These are phyloP conservation scores for Schizothecium vesticola DNA, from an alignment of 495 filamentous ascomycete species.

Conservation along the genomic window DNA sequence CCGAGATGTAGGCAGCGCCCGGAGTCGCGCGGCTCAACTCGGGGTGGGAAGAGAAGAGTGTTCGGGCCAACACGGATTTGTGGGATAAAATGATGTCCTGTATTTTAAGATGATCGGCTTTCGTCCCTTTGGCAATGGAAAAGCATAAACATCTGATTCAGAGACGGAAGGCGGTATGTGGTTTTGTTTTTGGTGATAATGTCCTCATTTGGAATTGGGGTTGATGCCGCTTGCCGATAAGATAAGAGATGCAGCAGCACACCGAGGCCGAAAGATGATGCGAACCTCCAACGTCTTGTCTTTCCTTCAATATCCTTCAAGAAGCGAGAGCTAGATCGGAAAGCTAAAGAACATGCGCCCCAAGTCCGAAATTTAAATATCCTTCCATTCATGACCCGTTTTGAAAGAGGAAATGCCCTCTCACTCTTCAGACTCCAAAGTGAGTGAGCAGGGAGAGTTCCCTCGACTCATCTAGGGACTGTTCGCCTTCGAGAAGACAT, in stretches of 20 bases:
- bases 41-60: background rate
- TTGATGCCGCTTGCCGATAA: constrained; percentile 4
- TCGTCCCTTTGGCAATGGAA: background rate
- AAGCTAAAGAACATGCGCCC: background rate
- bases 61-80: background rate
- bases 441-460: background rate
- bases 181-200: constrained; percentile 8
- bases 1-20: background rate
- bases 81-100: background rate
- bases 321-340: no score
- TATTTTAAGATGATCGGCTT: background rate
- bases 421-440: background rate
- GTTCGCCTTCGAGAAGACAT: background rate
- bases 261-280: background rate
- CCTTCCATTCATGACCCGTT: background rate
- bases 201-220: background rate
- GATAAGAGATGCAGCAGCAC: background rate
- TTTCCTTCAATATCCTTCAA: background rate
- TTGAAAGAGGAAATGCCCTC: background rate
- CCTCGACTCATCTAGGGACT: background rate
- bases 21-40: background rate
- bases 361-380: background rate
- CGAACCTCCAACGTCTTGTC: background rate
- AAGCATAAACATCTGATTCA: background rate
- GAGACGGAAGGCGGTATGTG: background rate